Evolutionary conservation across 352 stramenopile species (phyloP).

Genomic region (Peronospora destructor): DNA sequence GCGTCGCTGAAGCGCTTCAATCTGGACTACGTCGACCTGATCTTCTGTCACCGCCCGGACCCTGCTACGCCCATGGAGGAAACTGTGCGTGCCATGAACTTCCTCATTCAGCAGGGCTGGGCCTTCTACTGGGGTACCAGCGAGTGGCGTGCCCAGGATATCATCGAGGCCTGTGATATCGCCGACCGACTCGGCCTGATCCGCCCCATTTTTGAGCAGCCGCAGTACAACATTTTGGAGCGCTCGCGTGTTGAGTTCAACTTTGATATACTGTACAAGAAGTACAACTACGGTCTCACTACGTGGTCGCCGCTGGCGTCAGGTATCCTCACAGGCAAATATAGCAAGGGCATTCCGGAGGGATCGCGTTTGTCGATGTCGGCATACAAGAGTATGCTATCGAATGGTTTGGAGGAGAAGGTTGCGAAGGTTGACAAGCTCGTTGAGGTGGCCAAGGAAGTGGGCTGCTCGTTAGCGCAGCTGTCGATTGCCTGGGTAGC

Average conservation of each 20-base stretch:
- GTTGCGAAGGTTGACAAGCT: conserved; percentile 41
- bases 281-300: conserved; percentile 67
- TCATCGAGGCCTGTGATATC: conserved; percentile 58
- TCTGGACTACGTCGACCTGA: conserved; percentile 54
- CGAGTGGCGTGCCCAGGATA: conserved; percentile 60
- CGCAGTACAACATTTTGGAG: conserved; percentile 71
- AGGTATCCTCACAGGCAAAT: conserved; percentile 74
- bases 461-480: conserved; percentile 53
- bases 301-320: conserved; percentile 66
- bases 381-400: conserved; percentile 43
- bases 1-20: conserved; percentile 49
- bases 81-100: conserved; percentile 65
- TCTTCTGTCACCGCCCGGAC: conserved; percentile 67
- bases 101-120: conserved; percentile 36
- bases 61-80: conserved; percentile 61
- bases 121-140: conserved; percentile 63
- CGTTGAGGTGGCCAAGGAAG: conserved; percentile 46
- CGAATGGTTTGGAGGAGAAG: conserved; percentile 44
- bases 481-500: conserved; percentile 54
- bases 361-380: conserved; percentile 53
- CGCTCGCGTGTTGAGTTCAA: conserved; percentile 64
- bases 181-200: conserved; percentile 37
- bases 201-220: conserved; percentile 47
- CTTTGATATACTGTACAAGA: conserved; percentile 61
- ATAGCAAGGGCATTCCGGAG: conserved; percentile 70